Evolutionary conservation across 257 asterid genomes (phyloP).

Genomic region (Fraxinus quadrangulata): DNA sequence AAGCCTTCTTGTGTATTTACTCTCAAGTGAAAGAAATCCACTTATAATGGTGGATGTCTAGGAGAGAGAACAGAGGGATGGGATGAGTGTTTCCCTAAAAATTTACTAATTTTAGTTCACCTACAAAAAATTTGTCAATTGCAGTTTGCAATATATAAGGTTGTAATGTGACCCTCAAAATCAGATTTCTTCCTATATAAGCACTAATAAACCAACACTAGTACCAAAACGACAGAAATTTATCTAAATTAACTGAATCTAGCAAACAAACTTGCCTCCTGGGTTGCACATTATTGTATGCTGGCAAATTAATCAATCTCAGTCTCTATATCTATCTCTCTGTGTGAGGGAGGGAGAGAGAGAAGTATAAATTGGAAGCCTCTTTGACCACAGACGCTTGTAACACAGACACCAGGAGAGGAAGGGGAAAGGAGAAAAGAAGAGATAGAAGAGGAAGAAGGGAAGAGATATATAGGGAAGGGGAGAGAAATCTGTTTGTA

Average conservation of each 20-base stretch:
- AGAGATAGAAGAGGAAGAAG: too few species aligned
- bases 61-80: too few species aligned
- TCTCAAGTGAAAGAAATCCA: too few species aligned
- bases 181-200: background rate
- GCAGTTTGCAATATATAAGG: background rate
- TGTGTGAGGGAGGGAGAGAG: background rate
- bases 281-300: background rate
- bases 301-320: background rate
- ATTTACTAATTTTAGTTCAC: background rate
- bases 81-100: background rate
- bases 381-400: background rate
- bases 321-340: background rate
- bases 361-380: background rate
- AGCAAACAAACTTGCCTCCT: background rate
- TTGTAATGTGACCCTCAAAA: background rate
- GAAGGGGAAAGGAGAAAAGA: too few species aligned
- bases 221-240: background rate
- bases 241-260: background rate
- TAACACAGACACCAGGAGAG: too few species aligned
- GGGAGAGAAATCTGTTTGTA: too few species aligned
- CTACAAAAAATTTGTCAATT: background rate
- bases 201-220: too few species aligned
- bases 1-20: too few species aligned
- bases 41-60: too few species aligned
- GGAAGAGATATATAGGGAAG: too few species aligned